Percentiles rank a stretch among this genome's conserved stretches.
Evolutionary conservation across 2,329 filamentous ascomycete species (phyloP).

Genomic region (Pestalotiopsis sp.): DNA sequence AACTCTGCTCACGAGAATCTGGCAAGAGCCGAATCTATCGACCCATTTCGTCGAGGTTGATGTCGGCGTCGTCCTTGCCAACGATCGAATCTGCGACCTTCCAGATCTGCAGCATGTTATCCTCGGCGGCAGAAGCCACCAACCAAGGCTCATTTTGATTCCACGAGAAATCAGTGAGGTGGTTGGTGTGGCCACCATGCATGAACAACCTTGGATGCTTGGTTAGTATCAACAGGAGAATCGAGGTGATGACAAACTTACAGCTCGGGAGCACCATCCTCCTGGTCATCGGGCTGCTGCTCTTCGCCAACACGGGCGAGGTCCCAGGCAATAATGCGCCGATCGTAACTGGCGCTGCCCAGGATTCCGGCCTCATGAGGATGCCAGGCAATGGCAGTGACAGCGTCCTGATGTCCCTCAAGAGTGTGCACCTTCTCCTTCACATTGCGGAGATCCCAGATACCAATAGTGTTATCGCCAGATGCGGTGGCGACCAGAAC

Average conservation of each 20-base stretch:
- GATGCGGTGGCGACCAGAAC: conserved; percentile 90
- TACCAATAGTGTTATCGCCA: conserved; percentile 89
- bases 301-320: conserved; percentile 90
- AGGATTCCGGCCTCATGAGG: conserved; percentile 87
- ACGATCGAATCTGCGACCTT: conserved; percentile 84
- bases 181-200: conserved; percentile 98
- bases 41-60: conserved; percentile 78
- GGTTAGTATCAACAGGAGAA: conserved; percentile 7
- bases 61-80: conserved; percentile 73
- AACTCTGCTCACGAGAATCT: too few relatives aligned
- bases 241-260: conserved; percentile 49
- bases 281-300: conserved; percentile 90
- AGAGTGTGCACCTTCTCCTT: conserved; percentile 88
- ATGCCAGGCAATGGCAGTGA: conserved; percentile 94
- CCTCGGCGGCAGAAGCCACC: conserved; percentile 92
- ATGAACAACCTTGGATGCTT: conserved; percentile 76
- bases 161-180: conserved; percentile 96
- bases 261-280: conserved; percentile 94
- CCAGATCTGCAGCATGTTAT: conserved; percentile 96
- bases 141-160: conserved; percentile 97
- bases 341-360: conserved; percentile 89
- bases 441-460: conserved; percentile 94
- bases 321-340: conserved; percentile 96
- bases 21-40: conserved; percentile 40
- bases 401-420: conserved; percentile 84